Percentiles rank a stretch among this genome's conserved stretches.
Conservation (phyloP, 2,329 filamentous ascomycete genomes). For the Scedosporium aurantiacum region DNA sequence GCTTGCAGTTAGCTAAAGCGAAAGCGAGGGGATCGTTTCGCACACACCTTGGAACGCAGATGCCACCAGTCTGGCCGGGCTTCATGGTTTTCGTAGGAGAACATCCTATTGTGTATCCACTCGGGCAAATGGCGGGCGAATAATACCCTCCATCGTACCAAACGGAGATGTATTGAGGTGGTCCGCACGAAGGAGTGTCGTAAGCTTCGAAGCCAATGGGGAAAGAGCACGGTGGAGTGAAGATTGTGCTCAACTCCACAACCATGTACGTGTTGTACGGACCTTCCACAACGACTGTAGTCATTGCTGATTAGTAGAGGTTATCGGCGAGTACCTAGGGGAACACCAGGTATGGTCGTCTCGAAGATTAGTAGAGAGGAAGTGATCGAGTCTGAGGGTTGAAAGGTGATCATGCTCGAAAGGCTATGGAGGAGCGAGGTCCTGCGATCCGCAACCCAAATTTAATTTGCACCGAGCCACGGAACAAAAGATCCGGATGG, state of each 20-base stretch:
- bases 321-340: too few relatives aligned
- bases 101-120: constrained; percentile 3
- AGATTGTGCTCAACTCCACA: constrained; percentile 4
- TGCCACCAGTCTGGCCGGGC: background rate
- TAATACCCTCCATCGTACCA: constrained; percentile 6
- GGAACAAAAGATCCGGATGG: too few relatives aligned
- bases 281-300: background rate
- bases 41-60: constrained; percentile 2
- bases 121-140: constrained; percentile 6
- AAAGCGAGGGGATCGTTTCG: background rate
- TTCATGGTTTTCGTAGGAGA: background rate
- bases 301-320: background rate
- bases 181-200: background rate
- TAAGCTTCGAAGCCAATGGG: constrained; percentile 3
- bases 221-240: background rate
- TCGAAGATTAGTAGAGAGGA: too few relatives aligned
- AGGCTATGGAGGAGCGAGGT: too few relatives aligned
- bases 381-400: too few relatives aligned
- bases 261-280: constrained; percentile 5
- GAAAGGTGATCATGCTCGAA: too few relatives aligned
- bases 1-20: background rate
- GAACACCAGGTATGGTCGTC: too few relatives aligned
- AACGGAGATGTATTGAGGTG: constrained; percentile 3
- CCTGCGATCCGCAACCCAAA: too few relatives aligned
- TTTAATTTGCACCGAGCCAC: too few relatives aligned